Evolutionary conservation across 129 eudicot species (phyloP).

Genomic region (Gnaphalium uliginosum): DNA sequence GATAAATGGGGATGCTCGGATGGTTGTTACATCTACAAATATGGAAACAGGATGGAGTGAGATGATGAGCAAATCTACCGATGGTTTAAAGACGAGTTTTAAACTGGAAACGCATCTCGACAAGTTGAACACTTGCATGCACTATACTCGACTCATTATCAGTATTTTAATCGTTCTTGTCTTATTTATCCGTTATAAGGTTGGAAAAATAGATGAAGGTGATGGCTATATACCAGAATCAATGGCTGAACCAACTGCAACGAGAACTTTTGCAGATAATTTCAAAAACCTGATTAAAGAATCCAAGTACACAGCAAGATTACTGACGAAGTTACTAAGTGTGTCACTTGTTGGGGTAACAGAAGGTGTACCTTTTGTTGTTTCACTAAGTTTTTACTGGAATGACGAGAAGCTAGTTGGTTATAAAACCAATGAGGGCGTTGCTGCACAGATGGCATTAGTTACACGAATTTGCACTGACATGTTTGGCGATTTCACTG

Average conservation of each 20-base stretch:
- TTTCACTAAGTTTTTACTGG: constrained; percentile 34
- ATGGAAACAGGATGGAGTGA: constrained; percentile 36
- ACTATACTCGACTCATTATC: constrained; percentile 29
- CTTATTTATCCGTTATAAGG: constrained; percentile 20
- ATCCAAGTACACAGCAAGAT: constrained; percentile 24
- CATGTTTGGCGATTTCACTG: constrained; percentile 30
- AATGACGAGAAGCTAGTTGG: constrained; percentile 16
- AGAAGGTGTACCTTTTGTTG: constrained; percentile 40
- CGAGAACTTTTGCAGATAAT: constrained; percentile 4
- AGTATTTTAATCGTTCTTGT: constrained; percentile 34
- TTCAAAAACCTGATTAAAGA: constrained; percentile 23
- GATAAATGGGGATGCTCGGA: constrained; percentile 35
- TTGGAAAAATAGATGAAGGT: constrained; percentile 25
- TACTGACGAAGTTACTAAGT: constrained; percentile 27
- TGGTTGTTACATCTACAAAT: constrained; percentile 38
- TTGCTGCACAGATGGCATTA: constrained; percentile 26
- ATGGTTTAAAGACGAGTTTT: constrained; percentile 5
- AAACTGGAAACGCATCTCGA: constrained; percentile 32
- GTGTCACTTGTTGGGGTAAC: constrained; percentile 37
- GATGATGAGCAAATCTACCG: constrained; percentile 26
- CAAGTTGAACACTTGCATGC: constrained; percentile 31
- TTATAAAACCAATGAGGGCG: constrained; percentile 6
- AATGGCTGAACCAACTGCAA: constrained; percentile 29
- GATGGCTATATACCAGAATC: constrained; percentile 23
- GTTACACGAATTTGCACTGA: constrained; percentile 38